Evolutionary conservation across 2,329 filamentous ascomycete genomes (phyloP).

Genomic region (Penicillium sp.): DNA sequence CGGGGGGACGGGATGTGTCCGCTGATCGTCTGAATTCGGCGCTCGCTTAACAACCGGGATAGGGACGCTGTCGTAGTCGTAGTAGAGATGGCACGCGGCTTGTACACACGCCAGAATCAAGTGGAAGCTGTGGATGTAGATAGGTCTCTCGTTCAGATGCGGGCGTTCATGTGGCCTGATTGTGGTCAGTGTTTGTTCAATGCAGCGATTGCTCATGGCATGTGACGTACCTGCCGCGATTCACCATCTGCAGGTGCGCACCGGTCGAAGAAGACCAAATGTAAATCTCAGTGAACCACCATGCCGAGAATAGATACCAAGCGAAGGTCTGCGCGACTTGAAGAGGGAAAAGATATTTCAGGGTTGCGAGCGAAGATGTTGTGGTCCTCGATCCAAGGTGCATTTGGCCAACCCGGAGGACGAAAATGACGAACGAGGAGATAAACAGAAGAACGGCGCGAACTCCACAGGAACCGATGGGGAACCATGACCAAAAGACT

Average conservation of each 20-base stretch:
- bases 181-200: constrained; percentile 9
- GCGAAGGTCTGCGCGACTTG: constrained; percentile 68
- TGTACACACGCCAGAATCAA: constrained; percentile 69
- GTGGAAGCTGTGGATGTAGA: constrained; percentile 75
- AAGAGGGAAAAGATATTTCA: constrained; percentile 58
- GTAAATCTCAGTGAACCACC: constrained; percentile 77
- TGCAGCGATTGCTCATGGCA: background rate
- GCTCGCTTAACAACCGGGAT: constrained; percentile 47
- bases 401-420: constrained; percentile 82
- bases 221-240: constrained; percentile 60
- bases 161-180: constrained; percentile 62
- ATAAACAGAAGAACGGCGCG: constrained; percentile 75
- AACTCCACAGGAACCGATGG: constrained; percentile 71
- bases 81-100: constrained; percentile 66
- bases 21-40: constrained; percentile 32
- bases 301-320: constrained; percentile 77
- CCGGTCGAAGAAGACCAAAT: constrained; percentile 66
- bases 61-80: constrained; percentile 69
- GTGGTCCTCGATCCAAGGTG: constrained; percentile 74
- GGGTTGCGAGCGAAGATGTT: constrained; percentile 64
- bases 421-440: constrained; percentile 73
- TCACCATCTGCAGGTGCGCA: constrained; percentile 71
- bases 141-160: constrained; percentile 78
- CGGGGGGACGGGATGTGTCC: constrained; percentile 37
- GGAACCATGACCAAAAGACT: constrained; percentile 88